Evolutionary conservation across 345 rosid genomes (phyloP).

Genomic region (Hibiscus syriacus): DNA sequence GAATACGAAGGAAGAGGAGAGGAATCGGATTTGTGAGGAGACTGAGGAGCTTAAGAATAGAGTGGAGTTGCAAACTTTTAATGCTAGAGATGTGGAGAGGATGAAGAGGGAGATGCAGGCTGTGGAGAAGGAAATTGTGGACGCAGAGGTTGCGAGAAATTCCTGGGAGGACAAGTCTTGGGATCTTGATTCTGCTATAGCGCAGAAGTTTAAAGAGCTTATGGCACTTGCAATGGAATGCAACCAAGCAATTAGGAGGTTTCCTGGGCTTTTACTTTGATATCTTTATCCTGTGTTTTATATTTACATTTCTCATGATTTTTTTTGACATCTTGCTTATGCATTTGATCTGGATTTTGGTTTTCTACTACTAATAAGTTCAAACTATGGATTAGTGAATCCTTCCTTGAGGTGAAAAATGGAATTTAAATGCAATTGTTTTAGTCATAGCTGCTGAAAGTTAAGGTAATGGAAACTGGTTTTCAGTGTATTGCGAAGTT

Average conservation of each 20-base stretch:
- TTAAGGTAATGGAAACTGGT: no score
- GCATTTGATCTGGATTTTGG: not conserved
- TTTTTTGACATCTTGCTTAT: not conserved
- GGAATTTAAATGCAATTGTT: not conserved
- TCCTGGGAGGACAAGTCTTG: conserved; percentile 75
- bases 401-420: not conserved
- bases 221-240: conserved; percentile 57
- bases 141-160: conserved; percentile 57
- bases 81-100: conserved; percentile 76
- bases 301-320: not conserved
- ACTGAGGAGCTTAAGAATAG: conserved; percentile 68
- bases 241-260: conserved; percentile 76
- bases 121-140: conserved; percentile 72
- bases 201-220: conserved; percentile 60
- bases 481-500: no score
- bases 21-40: conserved; percentile 42
- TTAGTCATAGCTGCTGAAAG: no score
- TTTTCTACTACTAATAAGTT: no score
- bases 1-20: conserved; percentile 54
- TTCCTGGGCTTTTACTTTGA: not conserved
- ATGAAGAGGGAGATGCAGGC: conserved; percentile 89
- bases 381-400: no score
- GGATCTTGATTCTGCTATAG: conserved; percentile 49
- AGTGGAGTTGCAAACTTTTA: conserved; percentile 70
- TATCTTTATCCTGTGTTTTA: not conserved